Base-by-base conservation (phyloP, 179 eudicot genomes). In the Silene vulgaris region DNA sequence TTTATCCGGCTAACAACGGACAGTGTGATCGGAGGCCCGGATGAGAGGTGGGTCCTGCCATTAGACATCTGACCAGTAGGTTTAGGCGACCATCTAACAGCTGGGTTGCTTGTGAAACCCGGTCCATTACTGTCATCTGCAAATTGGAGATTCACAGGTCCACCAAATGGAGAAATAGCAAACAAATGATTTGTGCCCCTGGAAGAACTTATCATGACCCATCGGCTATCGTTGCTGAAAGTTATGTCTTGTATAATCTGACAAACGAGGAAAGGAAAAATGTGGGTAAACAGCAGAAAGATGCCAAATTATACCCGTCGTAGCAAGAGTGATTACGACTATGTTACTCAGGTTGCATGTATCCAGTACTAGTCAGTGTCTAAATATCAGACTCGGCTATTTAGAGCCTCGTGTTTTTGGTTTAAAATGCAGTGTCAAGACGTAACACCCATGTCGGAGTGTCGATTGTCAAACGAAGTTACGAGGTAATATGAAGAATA, bases 181-280 rank as follows among this genome's bases (percentile, higher is more conserved):
- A 88, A 92, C 37, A 94, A 83, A 85, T 94, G 98, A 75, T 83
- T 85, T 40, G 98, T 94, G 65, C 98, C 97, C 79, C 89, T 89
- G 6, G 96, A 92, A 32, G 98, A 86, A 80, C 94, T 92, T 77
- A 94, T 81, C 88, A 88, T 85, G 76, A 94, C 82, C 97, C 98
- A 91, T 37, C 76, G 86, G 85, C 98, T 94, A 76, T 94, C 92
- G 48, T 80, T 81, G 73, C 97, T 90, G 81, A 94, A 94, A 83
- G 92, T 84, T 75, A 92, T 90, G 75, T 92, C 98, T 77, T 90
- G 97, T 73, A 94, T 94, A 74, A 92, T 87, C 98, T 92, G 92
- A 74, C 65, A 81, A 19, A 77, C 23, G 17, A 60, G 32, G n/a
- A 29, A 17, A 56, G 17, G 43, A 37, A 64, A 72, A 26, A 19